Evolutionary conservation across 768 basidiomycete species (phyloP).

Genomic region (Mycena polygramma): DNA sequence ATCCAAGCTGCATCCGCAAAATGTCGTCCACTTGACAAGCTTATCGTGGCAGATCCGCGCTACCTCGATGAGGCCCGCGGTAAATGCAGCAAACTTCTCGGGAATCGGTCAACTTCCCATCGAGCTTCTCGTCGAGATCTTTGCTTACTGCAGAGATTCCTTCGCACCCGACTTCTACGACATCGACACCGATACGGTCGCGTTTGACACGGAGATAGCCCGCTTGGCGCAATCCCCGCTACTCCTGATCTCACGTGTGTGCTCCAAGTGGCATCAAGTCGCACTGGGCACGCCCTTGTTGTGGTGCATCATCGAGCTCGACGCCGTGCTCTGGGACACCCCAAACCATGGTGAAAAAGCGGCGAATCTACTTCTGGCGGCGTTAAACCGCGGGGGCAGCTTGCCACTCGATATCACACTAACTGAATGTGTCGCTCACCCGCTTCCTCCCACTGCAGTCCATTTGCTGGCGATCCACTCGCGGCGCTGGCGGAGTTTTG

Average conservation of each 20-base stretch:
- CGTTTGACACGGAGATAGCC: slow-evolving; percentile 1
- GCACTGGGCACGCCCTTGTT: not conserved
- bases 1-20: no score
- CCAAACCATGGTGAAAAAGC: not conserved
- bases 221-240: not conserved
- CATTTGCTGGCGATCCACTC: not conserved
- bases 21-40: no score
- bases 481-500: not conserved
- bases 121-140: not conserved
- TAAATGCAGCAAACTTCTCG: no score
- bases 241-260: not conserved
- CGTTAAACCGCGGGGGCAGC: not conserved
- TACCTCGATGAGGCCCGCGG: no score
- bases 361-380: not conserved
- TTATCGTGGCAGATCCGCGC: no score
- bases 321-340: slow-evolving; percentile 1
- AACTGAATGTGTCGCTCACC: not conserved
- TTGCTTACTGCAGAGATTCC: not conserved
- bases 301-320: slow-evolving; percentile 14
- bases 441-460: not conserved
- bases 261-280: not conserved
- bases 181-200: not conserved
- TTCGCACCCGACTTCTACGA: not conserved
- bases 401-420: not conserved
- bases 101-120: no score